Conservation (phyloP, 2,329 filamentous ascomycete species). For the Cercospora citrullina region DNA sequence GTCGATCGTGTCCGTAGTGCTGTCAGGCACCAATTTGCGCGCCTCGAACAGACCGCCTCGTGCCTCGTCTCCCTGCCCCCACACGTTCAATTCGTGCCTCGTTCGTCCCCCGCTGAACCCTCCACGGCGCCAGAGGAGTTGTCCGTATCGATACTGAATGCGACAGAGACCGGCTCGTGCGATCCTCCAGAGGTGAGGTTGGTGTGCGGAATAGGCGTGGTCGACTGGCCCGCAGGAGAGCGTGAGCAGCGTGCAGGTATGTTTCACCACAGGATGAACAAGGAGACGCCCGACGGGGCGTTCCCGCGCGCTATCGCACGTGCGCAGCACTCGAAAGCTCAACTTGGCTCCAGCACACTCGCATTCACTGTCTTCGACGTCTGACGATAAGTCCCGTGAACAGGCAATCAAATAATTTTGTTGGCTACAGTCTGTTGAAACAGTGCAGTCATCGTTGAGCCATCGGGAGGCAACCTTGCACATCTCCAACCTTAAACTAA, state of each 20-base stretch:
- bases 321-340: not conserved
- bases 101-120: not conserved
- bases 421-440: not conserved
- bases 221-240: constrained; percentile 5
- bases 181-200: not conserved
- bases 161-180: not conserved
- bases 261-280: constrained; percentile 11
- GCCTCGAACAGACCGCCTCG: constrained; percentile 1
- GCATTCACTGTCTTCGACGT: not conserved
- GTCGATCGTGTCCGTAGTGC: constrained; percentile 3
- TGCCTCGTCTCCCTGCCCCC: constrained; percentile 6
- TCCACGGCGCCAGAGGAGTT: not conserved
- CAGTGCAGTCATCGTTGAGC: not conserved
- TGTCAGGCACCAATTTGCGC: constrained; percentile 3
- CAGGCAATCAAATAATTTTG: not conserved
- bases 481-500: constrained; percentile 1
- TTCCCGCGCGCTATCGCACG: constrained; percentile 3
- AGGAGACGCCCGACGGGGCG: constrained; percentile 8
- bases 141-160: constrained; percentile 6
- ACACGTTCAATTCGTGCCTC: not conserved
- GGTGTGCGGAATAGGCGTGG: not conserved
- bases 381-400: not conserved
- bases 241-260: constrained; percentile 1
- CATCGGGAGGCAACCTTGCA: not conserved
- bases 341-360: not conserved